Conservation (phyloP, 164 flowering plant species). For the Macadamia integrifolia region DNA sequence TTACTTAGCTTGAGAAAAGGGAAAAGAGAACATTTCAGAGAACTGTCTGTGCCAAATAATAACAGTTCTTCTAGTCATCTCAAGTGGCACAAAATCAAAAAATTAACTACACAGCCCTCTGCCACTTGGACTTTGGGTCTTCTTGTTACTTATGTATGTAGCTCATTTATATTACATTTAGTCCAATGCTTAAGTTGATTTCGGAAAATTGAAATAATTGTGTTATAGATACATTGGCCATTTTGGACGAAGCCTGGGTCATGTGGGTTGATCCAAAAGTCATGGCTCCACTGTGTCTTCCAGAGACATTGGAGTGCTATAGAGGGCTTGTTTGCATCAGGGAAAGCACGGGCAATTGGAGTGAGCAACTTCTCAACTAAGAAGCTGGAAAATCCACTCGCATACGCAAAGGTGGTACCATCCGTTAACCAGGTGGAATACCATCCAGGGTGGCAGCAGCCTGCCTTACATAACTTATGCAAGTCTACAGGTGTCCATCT, state of each 20-base stretch:
- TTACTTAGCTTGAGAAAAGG: no score
- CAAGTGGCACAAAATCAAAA: no score
- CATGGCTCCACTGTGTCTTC: slow-evolving; percentile 36
- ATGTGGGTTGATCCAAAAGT: slow-evolving; percentile 30
- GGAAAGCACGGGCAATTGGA: slow-evolving; percentile 61
- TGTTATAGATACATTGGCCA: slow-evolving; percentile 60
- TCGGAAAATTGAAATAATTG: neutral
- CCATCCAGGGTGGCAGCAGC: slow-evolving; percentile 62
- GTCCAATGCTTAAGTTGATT: neutral
- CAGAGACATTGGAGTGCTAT: slow-evolving; percentile 60
- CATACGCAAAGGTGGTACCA: slow-evolving; percentile 42
- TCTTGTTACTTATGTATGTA: no score
- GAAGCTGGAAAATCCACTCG: slow-evolving; percentile 47
- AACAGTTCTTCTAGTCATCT: no score
- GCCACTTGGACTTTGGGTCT: no score
- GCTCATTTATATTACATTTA: no score
- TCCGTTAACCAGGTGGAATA: slow-evolving; percentile 71
- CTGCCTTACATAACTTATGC: slow-evolving; percentile 46
- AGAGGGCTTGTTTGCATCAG: slow-evolving; percentile 51
- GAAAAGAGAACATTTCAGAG: no score
- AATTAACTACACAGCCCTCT: no score
- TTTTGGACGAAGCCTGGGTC: slow-evolving; percentile 39
- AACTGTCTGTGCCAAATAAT: no score
- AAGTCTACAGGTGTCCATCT: slow-evolving; percentile 47
- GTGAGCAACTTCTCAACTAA: slow-evolving; percentile 65